Conservation (phyloP, 2,329 filamentous ascomycete species). For the Fusarium sororula region DNA sequence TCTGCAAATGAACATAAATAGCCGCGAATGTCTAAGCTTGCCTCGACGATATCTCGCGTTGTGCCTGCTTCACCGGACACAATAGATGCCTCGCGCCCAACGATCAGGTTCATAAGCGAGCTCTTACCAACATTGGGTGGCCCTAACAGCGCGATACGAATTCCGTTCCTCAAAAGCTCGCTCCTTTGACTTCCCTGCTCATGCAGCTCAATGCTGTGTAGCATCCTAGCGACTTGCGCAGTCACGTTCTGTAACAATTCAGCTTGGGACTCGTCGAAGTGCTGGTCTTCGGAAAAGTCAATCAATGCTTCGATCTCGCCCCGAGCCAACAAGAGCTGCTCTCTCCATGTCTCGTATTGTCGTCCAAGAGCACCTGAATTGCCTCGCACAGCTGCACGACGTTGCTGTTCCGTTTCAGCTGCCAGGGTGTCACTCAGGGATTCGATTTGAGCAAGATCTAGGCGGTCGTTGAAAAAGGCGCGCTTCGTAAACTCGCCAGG, state of each 20-base stretch:
- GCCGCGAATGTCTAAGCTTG: slow-evolving; percentile 86
- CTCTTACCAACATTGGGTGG: slow-evolving; percentile 96
- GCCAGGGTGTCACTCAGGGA: slow-evolving; percentile 69
- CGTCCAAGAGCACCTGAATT: slow-evolving; percentile 74
- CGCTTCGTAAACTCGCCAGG: slow-evolving; percentile 94
- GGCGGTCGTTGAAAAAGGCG: slow-evolving; percentile 85
- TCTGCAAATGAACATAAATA: slow-evolving; percentile 95
- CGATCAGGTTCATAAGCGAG: slow-evolving; percentile 87
- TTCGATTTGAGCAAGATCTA: slow-evolving; percentile 87
- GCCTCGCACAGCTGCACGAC: slow-evolving; percentile 83
- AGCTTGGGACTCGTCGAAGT: slow-evolving; percentile 88
- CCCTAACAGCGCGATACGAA: slow-evolving; percentile 85
- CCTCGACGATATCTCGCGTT: slow-evolving; percentile 92
- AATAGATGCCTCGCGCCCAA: slow-evolving; percentile 93
- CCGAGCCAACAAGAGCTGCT: slow-evolving; percentile 78
- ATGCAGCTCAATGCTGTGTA: slow-evolving; percentile 72
- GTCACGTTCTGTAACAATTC: slow-evolving; percentile 77
- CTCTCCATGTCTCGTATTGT: slow-evolving; percentile 85
- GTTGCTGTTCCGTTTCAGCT: slow-evolving; percentile 90
- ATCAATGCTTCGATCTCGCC: slow-evolving; percentile 95
- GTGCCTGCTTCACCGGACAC: slow-evolving; percentile 94
- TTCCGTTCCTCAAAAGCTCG: slow-evolving; percentile 85
- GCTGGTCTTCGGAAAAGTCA: slow-evolving; percentile 96
- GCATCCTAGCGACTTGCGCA: slow-evolving; percentile 68
- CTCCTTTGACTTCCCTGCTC: slow-evolving; percentile 81